Evolutionary conservation across 2,329 filamentous ascomycete species (phyloP).

Genomic region (Chrysoporthe cubensis): DNA sequence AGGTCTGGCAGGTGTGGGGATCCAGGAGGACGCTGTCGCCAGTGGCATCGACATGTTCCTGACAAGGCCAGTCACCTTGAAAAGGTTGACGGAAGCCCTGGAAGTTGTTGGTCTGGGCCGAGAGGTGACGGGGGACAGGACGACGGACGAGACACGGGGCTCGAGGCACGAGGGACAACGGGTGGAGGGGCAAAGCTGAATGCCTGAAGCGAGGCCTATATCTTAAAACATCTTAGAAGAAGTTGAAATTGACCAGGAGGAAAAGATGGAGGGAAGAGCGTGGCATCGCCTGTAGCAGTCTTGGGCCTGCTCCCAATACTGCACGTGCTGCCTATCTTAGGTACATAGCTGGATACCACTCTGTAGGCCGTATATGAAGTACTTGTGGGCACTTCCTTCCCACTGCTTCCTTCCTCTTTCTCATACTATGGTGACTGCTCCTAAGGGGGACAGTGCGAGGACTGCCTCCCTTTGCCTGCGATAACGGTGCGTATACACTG

Average conservation of each 20-base stretch:
- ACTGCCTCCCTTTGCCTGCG: rapidly evolving
- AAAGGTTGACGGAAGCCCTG: slow-evolving; percentile 32
- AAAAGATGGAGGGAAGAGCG: no score
- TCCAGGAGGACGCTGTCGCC: slow-evolving; percentile 56
- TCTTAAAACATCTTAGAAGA: no score
- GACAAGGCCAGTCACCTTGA: slow-evolving; percentile 56
- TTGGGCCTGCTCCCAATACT: no score
- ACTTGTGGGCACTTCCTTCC: not conserved
- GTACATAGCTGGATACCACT: no score
- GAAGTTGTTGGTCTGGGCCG: slow-evolving; percentile 18
- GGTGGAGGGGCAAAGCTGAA: no score
- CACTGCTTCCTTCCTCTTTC: not conserved
- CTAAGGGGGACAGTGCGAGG: not conserved
- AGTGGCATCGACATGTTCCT: slow-evolving; percentile 59
- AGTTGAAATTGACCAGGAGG: no score
- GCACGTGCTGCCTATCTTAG: no score
- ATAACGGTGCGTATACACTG: slow-evolving; percentile 8
- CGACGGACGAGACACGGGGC: not conserved
- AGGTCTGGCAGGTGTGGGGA: slow-evolving; percentile 53
- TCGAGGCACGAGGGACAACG: not conserved
- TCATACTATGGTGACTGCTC: no score
- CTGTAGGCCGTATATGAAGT: not conserved
- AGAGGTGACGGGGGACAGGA: not conserved
- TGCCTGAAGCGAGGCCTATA: no score
- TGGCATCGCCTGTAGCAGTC: no score